Percentiles rank a stretch among this genome's conserved stretches.
These are phyloP conservation scores for Cadophora sp. DNA, from an alignment of 2,329 filamentous ascomycete species.

Conservation along the genomic window DNA sequence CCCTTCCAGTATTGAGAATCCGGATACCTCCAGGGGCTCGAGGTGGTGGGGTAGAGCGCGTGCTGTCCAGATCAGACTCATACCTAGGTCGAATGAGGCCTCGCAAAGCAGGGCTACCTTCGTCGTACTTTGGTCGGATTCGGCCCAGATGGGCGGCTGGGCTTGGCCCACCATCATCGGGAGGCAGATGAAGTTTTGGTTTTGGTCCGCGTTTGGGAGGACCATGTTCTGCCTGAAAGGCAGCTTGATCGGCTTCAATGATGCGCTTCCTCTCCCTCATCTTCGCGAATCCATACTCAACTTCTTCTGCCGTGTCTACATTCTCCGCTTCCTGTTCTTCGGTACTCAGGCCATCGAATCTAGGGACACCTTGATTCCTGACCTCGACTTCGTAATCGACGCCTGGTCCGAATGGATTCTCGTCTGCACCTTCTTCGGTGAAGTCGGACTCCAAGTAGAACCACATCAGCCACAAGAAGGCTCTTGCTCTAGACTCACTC, in stretches of 20 bases:
- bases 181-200: constrained; percentile 46
- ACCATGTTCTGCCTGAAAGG: constrained; percentile 48
- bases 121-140: constrained; percentile 66
- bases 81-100: constrained; percentile 70
- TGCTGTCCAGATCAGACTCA: constrained; percentile 61
- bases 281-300: constrained; percentile 74
- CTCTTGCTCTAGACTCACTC: constrained; percentile 81
- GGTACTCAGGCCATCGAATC: constrained; percentile 67
- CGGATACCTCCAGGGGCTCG: constrained; percentile 44
- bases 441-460: constrained; percentile 98
- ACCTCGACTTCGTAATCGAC: constrained; percentile 70
- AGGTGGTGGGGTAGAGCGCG: constrained; percentile 59
- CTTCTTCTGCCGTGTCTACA: constrained; percentile 73
- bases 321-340: constrained; percentile 75
- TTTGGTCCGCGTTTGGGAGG: constrained; percentile 62
- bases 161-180: constrained; percentile 51
- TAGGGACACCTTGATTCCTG: constrained; percentile 73
- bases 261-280: constrained; percentile 78
- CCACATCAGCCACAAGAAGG: constrained; percentile 99
- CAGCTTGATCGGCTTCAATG: constrained; percentile 73
- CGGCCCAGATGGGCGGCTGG: constrained; percentile 61
- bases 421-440: constrained; percentile 81
- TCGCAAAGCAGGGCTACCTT: constrained; percentile 55
- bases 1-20: constrained; percentile 39
- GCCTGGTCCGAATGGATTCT: constrained; percentile 86